Evolutionary conservation across 164 flowering plant species (phyloP).

Genomic region (Echeveria elegans): DNA sequence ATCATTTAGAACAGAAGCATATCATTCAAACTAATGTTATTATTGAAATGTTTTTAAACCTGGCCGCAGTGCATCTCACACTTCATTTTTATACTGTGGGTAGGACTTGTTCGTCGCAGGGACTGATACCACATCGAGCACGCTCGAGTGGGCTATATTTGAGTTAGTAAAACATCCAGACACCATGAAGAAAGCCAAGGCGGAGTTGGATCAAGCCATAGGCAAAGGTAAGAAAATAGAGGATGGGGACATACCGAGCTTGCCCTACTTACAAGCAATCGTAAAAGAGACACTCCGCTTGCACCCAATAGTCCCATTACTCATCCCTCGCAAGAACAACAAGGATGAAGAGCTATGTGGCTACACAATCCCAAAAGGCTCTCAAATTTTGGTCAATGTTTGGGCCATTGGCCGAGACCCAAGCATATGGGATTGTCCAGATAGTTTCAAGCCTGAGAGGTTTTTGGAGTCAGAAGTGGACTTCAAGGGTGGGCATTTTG

Average conservation of each 20-base stretch:
- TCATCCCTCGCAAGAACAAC: conserved; percentile 5
- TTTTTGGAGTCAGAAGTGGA: conserved; percentile 20
- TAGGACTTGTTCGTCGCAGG: conserved; percentile 10
- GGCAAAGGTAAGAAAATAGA: neutral
- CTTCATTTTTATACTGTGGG: too few species aligned
- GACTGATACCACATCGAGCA: conserved; percentile 8
- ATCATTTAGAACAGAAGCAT: too few species aligned
- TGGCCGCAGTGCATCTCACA: too few species aligned
- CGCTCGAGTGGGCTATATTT: conserved; percentile 12
- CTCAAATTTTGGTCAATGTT: conserved; percentile 9
- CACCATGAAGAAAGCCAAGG: neutral
- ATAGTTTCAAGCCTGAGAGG: conserved; percentile 16
- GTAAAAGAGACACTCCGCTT: conserved; percentile 10
- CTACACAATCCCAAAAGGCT: conserved; percentile 4
- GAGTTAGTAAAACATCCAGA: conserved; percentile 8
- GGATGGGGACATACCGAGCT: conserved; percentile 3
- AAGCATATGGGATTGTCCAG: conserved; percentile 11
- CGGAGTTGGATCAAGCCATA: neutral
- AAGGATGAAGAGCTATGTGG: conserved; percentile 2
- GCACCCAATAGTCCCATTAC: conserved; percentile 6
- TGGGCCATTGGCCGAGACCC: conserved; percentile 13
- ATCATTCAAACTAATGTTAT: too few species aligned
- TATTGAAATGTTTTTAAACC: too few species aligned
- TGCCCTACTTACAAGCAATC: conserved; percentile 10
- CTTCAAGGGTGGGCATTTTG: conserved; percentile 20